phyloP scores from a whole-genome alignment of 176 grass and related monocot species.

The Triticum timopheevii region DNA sequence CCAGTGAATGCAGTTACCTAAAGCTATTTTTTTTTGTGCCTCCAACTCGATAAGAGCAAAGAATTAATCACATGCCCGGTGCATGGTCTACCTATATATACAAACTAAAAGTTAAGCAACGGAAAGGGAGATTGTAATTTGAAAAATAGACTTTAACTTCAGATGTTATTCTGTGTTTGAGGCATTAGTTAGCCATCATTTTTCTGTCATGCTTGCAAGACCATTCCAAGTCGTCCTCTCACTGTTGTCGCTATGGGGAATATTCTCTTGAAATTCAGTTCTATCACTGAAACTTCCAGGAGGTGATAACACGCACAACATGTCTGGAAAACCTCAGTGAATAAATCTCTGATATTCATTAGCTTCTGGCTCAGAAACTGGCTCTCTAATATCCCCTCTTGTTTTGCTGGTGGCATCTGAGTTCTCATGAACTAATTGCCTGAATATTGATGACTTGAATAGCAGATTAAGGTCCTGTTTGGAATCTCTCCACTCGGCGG shows the following conservation, averaged over 20 bases:
- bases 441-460: slow-evolving; percentile 32
- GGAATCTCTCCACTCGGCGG: too few relatives aligned
- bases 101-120: neutral
- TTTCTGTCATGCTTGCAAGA: neutral
- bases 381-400: neutral
- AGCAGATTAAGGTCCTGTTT: neutral
- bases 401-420: slow-evolving; percentile 10
- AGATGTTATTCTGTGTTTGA: neutral
- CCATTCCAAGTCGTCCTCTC: slow-evolving; percentile 11
- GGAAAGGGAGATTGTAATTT: neutral
- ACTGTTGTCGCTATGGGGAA: neutral
- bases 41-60: neutral
- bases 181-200: neutral
- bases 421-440: slow-evolving; percentile 8
- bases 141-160: neutral
- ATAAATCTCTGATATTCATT: neutral
- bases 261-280: slow-evolving; percentile 1
- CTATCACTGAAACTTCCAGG: neutral
- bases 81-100: neutral
- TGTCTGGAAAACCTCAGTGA: neutral
- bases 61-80: neutral
- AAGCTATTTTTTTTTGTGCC: neutral
- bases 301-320: neutral
- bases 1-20: neutral
- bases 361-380: neutral